phyloP scores from a whole-genome alignment of 192 early-diverging fungal species.

The Kickxella alabastrina region DNA sequence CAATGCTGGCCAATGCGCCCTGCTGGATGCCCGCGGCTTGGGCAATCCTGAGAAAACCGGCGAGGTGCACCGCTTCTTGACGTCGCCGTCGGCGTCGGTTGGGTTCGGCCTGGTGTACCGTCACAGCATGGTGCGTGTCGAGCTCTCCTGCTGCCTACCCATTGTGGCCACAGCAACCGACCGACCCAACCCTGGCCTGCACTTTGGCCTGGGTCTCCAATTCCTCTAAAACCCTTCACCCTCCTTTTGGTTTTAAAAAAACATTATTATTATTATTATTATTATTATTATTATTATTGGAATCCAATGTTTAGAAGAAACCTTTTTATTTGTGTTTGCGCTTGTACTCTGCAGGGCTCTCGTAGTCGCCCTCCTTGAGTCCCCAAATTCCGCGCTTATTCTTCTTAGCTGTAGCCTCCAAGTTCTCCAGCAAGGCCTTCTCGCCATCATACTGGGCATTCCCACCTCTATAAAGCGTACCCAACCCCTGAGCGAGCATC shows the following conservation, averaged over 20 bases:
- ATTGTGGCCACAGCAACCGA: constrained; percentile 60
- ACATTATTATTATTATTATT: too few species aligned
- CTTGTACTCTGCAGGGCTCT: constrained; percentile 45
- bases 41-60: not conserved
- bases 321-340: constrained; percentile 13
- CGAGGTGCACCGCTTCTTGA: constrained; percentile 44
- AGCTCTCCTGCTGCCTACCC: constrained; percentile 90
- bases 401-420: constrained; percentile 28
- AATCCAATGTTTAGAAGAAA: too few species aligned
- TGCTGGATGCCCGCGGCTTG: constrained; percentile 39
- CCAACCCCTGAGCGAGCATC: constrained; percentile 32
- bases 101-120: constrained; percentile 84
- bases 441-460: constrained; percentile 46
- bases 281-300: too few species aligned
- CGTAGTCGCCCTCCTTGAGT: constrained; percentile 27
- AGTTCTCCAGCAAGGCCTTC: constrained; percentile 17
- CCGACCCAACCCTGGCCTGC: constrained; percentile 68
- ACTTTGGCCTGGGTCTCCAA: constrained; percentile 83
- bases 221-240: constrained; percentile 49
- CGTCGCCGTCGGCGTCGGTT: constrained; percentile 65
- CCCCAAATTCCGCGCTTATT: constrained; percentile 40
- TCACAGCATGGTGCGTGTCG: constrained; percentile 80
- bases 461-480: constrained; percentile 37
- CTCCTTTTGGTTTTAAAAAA: not conserved
- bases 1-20: constrained; percentile 76